These are phyloP conservation scores for Poronia punctata DNA, from an alignment of 495 filamentous ascomycete genomes.

Conservation along the genomic window DNA sequence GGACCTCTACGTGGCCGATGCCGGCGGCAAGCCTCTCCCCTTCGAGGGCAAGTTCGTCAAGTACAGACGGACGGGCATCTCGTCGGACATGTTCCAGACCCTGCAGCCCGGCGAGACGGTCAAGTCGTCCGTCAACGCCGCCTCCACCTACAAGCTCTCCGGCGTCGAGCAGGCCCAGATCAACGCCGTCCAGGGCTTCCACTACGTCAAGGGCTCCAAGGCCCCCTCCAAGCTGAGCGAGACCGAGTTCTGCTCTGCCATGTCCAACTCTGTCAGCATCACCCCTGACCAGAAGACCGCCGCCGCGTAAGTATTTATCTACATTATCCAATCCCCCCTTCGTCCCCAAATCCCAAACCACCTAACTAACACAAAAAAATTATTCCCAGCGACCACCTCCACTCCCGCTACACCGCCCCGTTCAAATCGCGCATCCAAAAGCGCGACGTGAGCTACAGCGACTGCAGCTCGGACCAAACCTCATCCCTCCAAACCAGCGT, in stretches of 20 bases:
- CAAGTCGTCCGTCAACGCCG: conserved; percentile 19
- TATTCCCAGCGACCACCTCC: conserved; percentile 14
- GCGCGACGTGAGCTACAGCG: conserved; percentile 17
- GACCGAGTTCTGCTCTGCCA: conserved; percentile 12
- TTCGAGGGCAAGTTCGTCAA: conserved; percentile 25
- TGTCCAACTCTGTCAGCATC: conserved; percentile 15
- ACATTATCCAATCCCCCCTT: too few species aligned
- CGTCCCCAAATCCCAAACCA: too few species aligned
- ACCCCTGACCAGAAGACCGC: conserved; percentile 19
- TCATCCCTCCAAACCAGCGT: conserved; percentile 17
- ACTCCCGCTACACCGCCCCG: conserved; percentile 4
- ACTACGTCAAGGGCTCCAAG: conserved; percentile 17
- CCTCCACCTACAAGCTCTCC: conserved; percentile 17
- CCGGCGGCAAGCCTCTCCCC: conserved; percentile 16
- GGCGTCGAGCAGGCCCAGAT: conserved; percentile 14
- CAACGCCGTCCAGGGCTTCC: conserved; percentile 21
- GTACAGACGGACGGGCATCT: conserved; percentile 17
- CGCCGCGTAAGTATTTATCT: conserved; percentile 7
- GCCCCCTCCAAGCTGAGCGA: conserved; percentile 17
- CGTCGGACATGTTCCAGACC: conserved; percentile 21
- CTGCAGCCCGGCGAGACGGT: conserved; percentile 21
- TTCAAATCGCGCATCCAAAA: conserved; percentile 19
- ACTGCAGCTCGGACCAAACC: conserved; percentile 17
- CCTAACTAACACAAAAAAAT: too few species aligned
- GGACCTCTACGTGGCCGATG: conserved; percentile 19